Conservation (phyloP, 257 asterid genomes). For the Coffea eugenioides region DNA sequence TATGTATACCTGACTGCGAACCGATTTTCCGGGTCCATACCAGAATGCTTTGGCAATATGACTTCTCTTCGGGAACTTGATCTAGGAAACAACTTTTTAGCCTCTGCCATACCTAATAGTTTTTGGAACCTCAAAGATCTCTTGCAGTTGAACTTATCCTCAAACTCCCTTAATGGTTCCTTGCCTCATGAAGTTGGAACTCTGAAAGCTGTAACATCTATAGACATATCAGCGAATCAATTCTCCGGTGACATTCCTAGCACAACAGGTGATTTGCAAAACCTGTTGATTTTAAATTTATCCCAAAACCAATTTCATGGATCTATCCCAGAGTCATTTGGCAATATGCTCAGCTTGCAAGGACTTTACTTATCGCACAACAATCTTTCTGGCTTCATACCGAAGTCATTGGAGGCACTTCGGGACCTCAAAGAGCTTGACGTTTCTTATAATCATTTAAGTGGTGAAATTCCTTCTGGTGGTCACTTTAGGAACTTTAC, state of each 20-base stretch:
- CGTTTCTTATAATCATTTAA: conserved; percentile 11
- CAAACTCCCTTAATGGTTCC: background rate
- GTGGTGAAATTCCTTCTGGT: conserved; percentile 9
- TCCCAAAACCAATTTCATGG: background rate
- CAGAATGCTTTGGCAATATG: background rate
- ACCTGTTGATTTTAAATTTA: background rate
- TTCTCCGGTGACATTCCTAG: conserved; percentile 12
- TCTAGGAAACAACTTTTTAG: background rate
- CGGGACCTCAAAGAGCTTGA: background rate
- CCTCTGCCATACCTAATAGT: conserved; percentile 1
- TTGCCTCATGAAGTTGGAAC: background rate
- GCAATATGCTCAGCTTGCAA: background rate
- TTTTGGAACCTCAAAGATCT: background rate
- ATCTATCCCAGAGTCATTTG: background rate
- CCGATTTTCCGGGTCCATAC: background rate
- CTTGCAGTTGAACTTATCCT: background rate
- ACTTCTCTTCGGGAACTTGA: background rate
- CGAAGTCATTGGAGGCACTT: conserved; percentile 9
- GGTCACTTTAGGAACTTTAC: conserved; percentile 5
- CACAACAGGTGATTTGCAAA: conserved; percentile 13
- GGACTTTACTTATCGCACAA: background rate
- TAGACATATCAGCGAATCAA: conserved; percentile 6
- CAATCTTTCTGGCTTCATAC: background rate
- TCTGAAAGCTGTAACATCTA: background rate
- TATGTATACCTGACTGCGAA: background rate